Evolutionary conservation across 805 yeast species (phyloP).

Genomic region (Komagataella kurtzmanii): DNA sequence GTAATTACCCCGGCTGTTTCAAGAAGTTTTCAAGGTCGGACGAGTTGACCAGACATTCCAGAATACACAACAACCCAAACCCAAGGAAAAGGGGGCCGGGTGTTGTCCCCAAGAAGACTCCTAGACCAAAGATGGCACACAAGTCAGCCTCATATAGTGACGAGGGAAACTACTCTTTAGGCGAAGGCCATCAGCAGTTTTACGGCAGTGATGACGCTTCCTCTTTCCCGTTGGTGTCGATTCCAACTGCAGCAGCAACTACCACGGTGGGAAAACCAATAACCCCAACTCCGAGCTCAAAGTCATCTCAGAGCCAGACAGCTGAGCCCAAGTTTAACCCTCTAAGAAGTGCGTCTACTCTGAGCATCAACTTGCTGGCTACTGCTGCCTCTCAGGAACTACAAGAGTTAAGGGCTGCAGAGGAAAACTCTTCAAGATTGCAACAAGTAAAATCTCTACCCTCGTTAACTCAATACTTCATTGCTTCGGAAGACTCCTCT

Average conservation of each 20-base stretch:
- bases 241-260: constrained; percentile 1
- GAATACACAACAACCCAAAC: constrained; percentile 63
- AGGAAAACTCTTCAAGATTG: background rate
- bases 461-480: constrained; percentile 34
- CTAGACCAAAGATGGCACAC: background rate
- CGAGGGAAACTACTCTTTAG: background rate
- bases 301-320: background rate
- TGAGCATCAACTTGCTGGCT: constrained; percentile 38
- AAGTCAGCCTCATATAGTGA: background rate
- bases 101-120: background rate
- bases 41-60: constrained; percentile 59
- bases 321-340: background rate
- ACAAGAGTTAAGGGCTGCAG: constrained; percentile 9
- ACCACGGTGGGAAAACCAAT: constrained; percentile 4
- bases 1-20: constrained; percentile 57
- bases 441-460: constrained; percentile 38
- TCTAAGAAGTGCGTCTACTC: constrained; percentile 5
- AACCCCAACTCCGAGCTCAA: background rate
- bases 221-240: background rate
- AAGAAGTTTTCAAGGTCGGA: constrained; percentile 60
- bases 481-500: constrained; percentile 2
- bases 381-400: constrained; percentile 44
- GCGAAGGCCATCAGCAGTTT: background rate
- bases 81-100: constrained; percentile 30
- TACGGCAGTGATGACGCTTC: background rate